Conservation (phyloP, 2,329 filamentous ascomycete species). For the Metarhizium robertsii region DNA sequence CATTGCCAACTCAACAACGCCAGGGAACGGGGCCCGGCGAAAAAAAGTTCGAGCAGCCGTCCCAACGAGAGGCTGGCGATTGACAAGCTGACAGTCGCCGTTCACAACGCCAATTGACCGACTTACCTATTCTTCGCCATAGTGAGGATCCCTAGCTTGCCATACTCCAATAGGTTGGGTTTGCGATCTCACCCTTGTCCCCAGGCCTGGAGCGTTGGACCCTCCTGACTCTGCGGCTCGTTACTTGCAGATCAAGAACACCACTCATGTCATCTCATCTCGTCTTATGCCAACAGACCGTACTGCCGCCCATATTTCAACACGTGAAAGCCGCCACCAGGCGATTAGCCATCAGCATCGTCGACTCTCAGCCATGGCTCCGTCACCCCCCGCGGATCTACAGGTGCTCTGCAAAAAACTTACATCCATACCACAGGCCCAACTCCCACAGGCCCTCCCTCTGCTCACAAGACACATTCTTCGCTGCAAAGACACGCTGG, state of each 20-base stretch:
- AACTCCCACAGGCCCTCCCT: constrained; percentile 66
- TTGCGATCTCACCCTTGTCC: neutral
- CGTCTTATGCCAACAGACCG: neutral
- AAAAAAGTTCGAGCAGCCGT: constrained; percentile 16
- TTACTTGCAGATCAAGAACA: neutral
- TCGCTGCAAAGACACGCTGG: constrained; percentile 51
- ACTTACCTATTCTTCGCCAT: neutral
- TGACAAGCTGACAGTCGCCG: neutral
- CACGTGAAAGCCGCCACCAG: neutral
- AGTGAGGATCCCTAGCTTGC: neutral
- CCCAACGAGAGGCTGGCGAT: neutral
- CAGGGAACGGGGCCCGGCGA: constrained; percentile 7
- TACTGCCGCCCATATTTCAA: neutral
- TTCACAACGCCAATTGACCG: neutral
- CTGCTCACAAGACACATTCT: constrained; percentile 54
- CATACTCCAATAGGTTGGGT: neutral
- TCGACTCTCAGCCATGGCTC: constrained; percentile 1
- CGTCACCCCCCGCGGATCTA: constrained; percentile 41
- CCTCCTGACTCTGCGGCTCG: neutral
- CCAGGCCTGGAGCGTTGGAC: neutral
- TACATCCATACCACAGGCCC: constrained; percentile 58
- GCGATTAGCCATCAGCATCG: neutral
- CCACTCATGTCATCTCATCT: neutral
- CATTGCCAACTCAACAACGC: neutral
- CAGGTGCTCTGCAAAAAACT: constrained; percentile 60